A percentile compares a stretch with the other conserved stretches of the same genome.
Conservation (phyloP, 768 basidiomycete species). For the Tephrocybe sp. region DNA sequence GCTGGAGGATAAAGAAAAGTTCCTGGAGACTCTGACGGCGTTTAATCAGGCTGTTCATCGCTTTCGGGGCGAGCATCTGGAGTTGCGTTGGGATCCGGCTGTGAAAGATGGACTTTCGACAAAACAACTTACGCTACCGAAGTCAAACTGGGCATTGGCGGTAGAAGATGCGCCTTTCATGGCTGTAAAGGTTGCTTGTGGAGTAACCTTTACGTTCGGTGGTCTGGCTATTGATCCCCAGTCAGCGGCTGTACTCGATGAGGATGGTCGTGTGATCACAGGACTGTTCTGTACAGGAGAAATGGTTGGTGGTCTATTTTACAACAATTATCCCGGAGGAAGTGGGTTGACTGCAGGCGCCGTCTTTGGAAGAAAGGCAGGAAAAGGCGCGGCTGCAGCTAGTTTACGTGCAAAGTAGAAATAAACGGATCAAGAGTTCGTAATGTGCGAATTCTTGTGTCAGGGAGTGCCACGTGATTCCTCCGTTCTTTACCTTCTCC, state of each 20-base stretch:
- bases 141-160: conserved; percentile 70
- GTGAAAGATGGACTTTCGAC: conserved; percentile 65
- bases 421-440: too few relatives aligned
- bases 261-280: conserved; percentile 39
- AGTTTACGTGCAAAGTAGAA: background rate
- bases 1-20: conserved; percentile 37
- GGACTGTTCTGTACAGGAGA: conserved; percentile 70
- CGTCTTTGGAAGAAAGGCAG: conserved; percentile 63
- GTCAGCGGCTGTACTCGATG: conserved; percentile 51
- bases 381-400: conserved; percentile 39
- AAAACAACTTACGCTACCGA: conserved; percentile 41
- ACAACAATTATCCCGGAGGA: conserved; percentile 68
- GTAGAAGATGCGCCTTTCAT: conserved; percentile 55
- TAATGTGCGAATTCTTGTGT: too few relatives aligned
- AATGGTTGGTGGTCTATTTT: conserved; percentile 67
- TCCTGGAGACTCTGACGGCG: conserved; percentile 45
- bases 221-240: conserved; percentile 60
- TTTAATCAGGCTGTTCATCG: conserved; percentile 52
- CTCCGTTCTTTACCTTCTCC: too few relatives aligned
- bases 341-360: conserved; percentile 66
- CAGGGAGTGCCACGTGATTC: too few relatives aligned
- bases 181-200: conserved; percentile 69
- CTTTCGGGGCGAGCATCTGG: conserved; percentile 34
- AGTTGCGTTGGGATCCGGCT: conserved; percentile 56
- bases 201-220: conserved; percentile 74